Evolutionary conservation across 2,329 filamentous ascomycete genomes (phyloP), one percentile per base, ranked within the genome.

Genomic region (Colletotrichum costaricense): DNA sequence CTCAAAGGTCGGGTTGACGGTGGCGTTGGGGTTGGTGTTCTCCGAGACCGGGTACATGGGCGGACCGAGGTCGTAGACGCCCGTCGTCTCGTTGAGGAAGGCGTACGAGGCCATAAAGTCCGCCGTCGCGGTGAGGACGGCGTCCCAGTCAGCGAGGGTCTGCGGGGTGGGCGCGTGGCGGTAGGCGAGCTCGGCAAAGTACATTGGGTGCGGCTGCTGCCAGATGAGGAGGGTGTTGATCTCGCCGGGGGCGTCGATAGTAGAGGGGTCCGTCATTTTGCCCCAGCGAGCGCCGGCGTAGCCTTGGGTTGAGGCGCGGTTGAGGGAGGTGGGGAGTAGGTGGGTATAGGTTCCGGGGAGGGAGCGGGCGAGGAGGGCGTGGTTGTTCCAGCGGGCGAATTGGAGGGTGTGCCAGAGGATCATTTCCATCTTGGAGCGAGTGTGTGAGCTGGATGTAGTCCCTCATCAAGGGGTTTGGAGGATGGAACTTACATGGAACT

Each of bases 201-300:
- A 89, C 83, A 91, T 88, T 0, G 87, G 84, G 77, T 92, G 90
- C 8, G 89, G 89, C 76, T 91, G 90, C 76, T 92, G 90, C 90
- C 90, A 92, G 69, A 91, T 88, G 3, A 92, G 81, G 1, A 92
- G 81, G 11, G 86, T 87, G 78, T 92, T 92, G 77, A 91, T 91
- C 74, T 89, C 87, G 2, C 90, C 90, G 1, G 90, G 89, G 1
- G 88, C 87, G 59, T 85, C 88, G 12, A 87, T 82, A 30, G 89
- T 88, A 0, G 84, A 86, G 0, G 88, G 87, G 77, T 84, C 78
- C 1, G 78, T 79, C 79, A 80, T 80, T 66, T 80, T 88, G 57
- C 74, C 87, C 86, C 76, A 83, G 26, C 85, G 81, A 7, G 85
- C 85, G 38, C 86, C 85, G 5, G 77, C 74, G 78, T 86, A 87